Evolutionary conservation across 2,329 filamentous ascomycete genomes (phyloP).

Genomic region (Beauveria bassiana): DNA sequence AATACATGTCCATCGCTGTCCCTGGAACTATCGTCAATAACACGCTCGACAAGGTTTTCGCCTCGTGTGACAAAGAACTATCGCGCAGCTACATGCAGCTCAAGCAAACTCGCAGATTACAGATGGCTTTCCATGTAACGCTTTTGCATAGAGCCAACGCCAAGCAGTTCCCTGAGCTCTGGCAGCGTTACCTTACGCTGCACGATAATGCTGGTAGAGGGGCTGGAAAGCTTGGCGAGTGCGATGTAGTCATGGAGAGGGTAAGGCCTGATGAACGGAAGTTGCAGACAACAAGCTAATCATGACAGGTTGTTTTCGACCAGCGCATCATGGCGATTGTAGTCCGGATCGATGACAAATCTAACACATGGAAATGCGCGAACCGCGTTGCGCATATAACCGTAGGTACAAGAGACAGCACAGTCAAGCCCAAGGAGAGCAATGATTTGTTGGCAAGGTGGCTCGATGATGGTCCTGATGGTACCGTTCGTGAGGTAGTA

Average conservation of each 20-base stretch:
- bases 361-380: conserved; percentile 55
- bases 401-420: conserved; percentile 66
- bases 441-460: conserved; percentile 75
- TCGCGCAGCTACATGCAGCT: conserved; percentile 65
- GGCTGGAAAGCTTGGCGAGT: conserved; percentile 46
- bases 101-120: conserved; percentile 64
- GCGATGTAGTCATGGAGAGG: conserved; percentile 55
- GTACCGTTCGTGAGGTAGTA: conserved; percentile 39
- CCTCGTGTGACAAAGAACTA: conserved; percentile 36
- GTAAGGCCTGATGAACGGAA: conserved; percentile 26
- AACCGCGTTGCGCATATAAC: conserved; percentile 85
- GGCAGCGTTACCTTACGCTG: conserved; percentile 63
- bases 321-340: conserved; percentile 86
- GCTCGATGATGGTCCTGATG: conserved; percentile 50
- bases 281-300: not conserved
- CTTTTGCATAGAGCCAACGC: conserved; percentile 71
- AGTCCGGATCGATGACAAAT: conserved; percentile 58
- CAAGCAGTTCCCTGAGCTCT: conserved; percentile 57
- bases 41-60: conserved; percentile 65
- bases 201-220: conserved; percentile 34
- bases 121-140: conserved; percentile 87
- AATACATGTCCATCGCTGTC: conserved; percentile 50
- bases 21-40: conserved; percentile 33
- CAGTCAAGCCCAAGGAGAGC: conserved; percentile 88
- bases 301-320: conserved; percentile 64